A percentile compares a stretch with the other conserved stretches of the same genome.
These are phyloP conservation scores for Cyphellophora europaea DNA, from an alignment of 2,329 filamentous ascomycete species.

Conservation along the genomic window DNA sequence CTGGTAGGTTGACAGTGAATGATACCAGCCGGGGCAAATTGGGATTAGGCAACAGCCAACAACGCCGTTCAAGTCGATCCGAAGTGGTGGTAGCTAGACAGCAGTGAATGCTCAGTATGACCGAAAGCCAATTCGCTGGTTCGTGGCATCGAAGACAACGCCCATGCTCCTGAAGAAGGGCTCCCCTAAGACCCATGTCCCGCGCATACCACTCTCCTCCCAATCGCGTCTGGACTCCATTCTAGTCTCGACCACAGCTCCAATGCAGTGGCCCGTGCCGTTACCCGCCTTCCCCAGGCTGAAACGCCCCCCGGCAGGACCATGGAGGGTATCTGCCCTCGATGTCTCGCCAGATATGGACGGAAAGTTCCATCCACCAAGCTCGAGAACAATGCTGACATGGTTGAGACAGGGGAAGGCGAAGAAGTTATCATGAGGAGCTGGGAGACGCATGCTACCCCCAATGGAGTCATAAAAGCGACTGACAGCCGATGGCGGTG, in stretches of 20 bases:
- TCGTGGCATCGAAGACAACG: slow-evolving; percentile 13
- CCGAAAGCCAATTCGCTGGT: slow-evolving; percentile 14
- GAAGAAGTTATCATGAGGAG: slow-evolving; percentile 11
- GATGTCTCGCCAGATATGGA: slow-evolving; percentile 6
- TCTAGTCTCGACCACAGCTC: slow-evolving; percentile 8
- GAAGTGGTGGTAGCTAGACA: too few species aligned
- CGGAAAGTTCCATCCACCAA: slow-evolving; percentile 15
- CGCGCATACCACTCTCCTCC: slow-evolving; percentile 9
- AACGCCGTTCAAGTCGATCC: too few species aligned
- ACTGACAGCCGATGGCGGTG: slow-evolving; percentile 9
- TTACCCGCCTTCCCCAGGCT: slow-evolving; percentile 11
- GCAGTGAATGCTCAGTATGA: slow-evolving; percentile 18
- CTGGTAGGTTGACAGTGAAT: too few species aligned
- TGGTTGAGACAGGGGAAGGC: slow-evolving; percentile 16
- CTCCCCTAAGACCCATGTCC: slow-evolving; percentile 18
- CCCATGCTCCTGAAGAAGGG: slow-evolving; percentile 17
- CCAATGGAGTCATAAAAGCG: slow-evolving; percentile 14
- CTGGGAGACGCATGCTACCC: slow-evolving; percentile 9
- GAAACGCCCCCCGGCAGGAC: slow-evolving; percentile 13
- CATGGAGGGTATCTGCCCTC: slow-evolving; percentile 9
- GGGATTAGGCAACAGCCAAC: too few species aligned
- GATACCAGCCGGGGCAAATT: too few species aligned
- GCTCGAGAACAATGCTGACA: slow-evolving; percentile 12
- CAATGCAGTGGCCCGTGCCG: slow-evolving; percentile 11
- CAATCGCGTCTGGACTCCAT: slow-evolving; percentile 7